A percentile compares a stretch with the other conserved stretches of the same genome.
Evolutionary conservation across 768 basidiomycete genomes (phyloP).

Genomic region (Hypholoma fasciculare): DNA sequence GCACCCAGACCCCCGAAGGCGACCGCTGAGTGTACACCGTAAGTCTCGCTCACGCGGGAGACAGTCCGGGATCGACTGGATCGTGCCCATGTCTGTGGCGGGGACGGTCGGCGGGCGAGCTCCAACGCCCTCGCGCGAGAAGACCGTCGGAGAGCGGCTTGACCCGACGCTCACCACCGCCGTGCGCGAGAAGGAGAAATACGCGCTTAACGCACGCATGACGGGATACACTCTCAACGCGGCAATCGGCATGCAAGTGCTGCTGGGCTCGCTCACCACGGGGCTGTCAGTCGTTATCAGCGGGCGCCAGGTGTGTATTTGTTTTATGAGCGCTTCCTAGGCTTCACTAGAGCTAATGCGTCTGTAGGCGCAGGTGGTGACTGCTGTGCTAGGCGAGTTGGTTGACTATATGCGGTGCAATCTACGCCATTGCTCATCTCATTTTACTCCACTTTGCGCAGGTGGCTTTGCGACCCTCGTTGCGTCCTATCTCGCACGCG

Average conservation of each 20-base stretch:
- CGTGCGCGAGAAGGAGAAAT: slow-evolving; percentile 43
- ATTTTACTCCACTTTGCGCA: slow-evolving; percentile 15
- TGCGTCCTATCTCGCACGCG: slow-evolving; percentile 71
- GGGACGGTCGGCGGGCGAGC: neutral
- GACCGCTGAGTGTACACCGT: neutral
- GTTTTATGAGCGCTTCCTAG: neutral
- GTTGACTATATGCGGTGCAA: neutral
- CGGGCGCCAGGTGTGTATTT: slow-evolving; percentile 35
- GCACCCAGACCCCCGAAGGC: neutral
- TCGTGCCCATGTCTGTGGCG: slow-evolving; percentile 4
- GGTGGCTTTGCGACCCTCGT: slow-evolving; percentile 69
- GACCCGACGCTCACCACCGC: slow-evolving; percentile 53
- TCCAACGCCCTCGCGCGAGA: slow-evolving; percentile 16
- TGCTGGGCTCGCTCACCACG: slow-evolving; percentile 68
- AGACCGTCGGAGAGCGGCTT: slow-evolving; percentile 52
- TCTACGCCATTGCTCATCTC: neutral
- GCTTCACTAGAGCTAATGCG: neutral
- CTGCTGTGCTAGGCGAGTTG: slow-evolving; percentile 36
- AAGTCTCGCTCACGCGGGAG: neutral
- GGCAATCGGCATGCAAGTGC: slow-evolving; percentile 63
- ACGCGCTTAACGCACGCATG: slow-evolving; percentile 42
- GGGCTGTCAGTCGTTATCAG: slow-evolving; percentile 50
- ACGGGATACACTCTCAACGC: slow-evolving; percentile 38
- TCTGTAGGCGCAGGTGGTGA: slow-evolving; percentile 34
- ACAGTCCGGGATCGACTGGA: slow-evolving; percentile 11